Evolutionary conservation across 305 asterid genomes (phyloP).

Genomic region (Solanum hybrid): DNA sequence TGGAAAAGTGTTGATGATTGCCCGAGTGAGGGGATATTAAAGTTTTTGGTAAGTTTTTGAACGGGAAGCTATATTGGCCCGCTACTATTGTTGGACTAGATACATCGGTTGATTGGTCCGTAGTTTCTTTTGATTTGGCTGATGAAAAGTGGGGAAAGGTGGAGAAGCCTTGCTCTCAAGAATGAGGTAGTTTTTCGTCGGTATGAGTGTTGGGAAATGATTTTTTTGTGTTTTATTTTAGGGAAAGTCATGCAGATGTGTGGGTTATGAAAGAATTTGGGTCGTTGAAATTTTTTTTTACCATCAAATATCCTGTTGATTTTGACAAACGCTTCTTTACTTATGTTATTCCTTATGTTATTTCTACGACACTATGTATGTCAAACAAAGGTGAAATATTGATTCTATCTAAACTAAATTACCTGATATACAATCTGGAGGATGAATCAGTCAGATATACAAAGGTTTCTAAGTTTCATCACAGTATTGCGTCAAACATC

Average conservation of each 20-base stretch:
- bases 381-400: conserved; percentile 32
- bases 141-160: background rate
- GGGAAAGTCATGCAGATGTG: conserved; percentile 10
- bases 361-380: background rate
- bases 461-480: background rate
- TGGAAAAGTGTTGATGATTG: background rate
- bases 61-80: background rate
- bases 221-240: conserved; percentile 26
- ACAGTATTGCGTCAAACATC: conserved; percentile 14
- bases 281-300: conserved; percentile 25
- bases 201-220: conserved; percentile 34
- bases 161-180: background rate
- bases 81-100: background rate
- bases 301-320: conserved; percentile 5
- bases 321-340: background rate
- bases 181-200: background rate
- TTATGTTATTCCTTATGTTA: background rate
- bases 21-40: background rate
- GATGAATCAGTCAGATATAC: conserved; percentile 13
- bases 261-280: conserved; percentile 45
- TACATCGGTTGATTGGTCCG: background rate
- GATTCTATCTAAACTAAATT: conserved; percentile 10
- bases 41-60: background rate
- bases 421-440: conserved; percentile 27
- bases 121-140: background rate